Conservation (phyloP, 257 asterid genomes). For the Solanum stenotomum region DNA sequence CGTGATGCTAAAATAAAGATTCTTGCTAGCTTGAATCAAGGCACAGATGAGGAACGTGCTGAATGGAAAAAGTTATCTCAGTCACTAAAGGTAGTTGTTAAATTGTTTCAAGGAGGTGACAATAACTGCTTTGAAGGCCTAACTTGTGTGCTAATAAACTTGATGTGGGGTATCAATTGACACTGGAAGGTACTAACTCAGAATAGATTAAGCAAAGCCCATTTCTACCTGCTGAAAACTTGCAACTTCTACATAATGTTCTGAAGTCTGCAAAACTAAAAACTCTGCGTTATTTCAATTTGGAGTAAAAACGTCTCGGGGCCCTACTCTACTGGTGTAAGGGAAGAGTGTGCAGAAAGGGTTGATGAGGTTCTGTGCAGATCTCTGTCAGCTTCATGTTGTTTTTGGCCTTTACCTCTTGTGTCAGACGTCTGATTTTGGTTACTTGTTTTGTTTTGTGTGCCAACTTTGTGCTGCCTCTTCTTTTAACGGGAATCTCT, state of each 20-base stretch:
- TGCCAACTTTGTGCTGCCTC: not conserved
- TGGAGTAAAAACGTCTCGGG: not conserved
- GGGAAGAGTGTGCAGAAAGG: not conserved
- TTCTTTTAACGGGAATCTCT: not conserved
- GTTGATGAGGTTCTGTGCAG: not conserved
- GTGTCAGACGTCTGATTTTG: not conserved
- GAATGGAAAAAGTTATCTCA: conserved; percentile 72
- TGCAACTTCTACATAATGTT: not conserved
- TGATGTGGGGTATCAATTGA: not conserved
- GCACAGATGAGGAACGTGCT: conserved; percentile 59
- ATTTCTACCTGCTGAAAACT: not conserved
- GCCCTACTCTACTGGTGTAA: not conserved
- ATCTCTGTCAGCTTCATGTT: not conserved
- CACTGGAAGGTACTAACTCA: not conserved
- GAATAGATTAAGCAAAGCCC: not conserved
- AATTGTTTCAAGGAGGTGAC: not conserved
- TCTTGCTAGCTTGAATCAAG: conserved; percentile 60
- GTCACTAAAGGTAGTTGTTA: conserved; percentile 59
- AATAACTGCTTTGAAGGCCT: not conserved
- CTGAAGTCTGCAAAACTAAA: not conserved
- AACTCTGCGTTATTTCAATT: not conserved
- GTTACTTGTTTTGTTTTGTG: not conserved
- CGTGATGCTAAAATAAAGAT: conserved; percentile 86
- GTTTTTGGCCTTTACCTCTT: not conserved
- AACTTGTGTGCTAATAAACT: not conserved